Evolutionary conservation across 129 eudicot species (phyloP).

Genomic region (Flaveria linearis): DNA sequence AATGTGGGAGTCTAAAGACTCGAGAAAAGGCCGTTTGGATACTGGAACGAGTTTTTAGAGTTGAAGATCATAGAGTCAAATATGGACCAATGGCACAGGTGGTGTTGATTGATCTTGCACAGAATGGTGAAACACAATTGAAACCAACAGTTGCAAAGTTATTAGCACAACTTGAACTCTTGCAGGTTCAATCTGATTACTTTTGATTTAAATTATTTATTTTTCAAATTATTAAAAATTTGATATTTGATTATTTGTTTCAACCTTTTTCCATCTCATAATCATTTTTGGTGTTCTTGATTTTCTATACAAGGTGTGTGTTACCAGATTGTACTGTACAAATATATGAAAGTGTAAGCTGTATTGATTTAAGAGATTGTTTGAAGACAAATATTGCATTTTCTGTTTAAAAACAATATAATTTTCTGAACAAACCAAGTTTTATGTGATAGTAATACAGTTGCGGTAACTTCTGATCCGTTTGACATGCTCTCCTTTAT

Average conservation of each 20-base stretch:
- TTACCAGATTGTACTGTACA: constrained; percentile 25
- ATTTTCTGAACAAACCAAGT: neutral
- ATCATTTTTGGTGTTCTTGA: constrained; percentile 37
- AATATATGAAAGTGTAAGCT: constrained; percentile 19
- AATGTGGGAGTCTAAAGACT: constrained; percentile 54
- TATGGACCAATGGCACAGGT: constrained; percentile 66
- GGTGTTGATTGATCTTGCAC: constrained; percentile 78
- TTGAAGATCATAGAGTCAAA: constrained; percentile 58
- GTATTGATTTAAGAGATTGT: constrained; percentile 16
- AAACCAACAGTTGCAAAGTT: constrained; percentile 68
- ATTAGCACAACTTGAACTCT: constrained; percentile 83
- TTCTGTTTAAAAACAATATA: neutral
- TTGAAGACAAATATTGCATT: constrained; percentile 15
- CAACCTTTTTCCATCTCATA: constrained; percentile 13
- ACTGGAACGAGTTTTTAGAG: constrained; percentile 66
- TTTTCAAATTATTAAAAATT: constrained; percentile 23
- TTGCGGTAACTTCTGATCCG: neutral
- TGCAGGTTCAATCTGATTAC: constrained; percentile 78
- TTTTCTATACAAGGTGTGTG: constrained; percentile 21
- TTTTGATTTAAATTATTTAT: constrained; percentile 43
- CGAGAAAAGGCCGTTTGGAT: constrained; percentile 79
- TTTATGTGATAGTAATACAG: neutral
- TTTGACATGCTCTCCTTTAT: constrained; percentile 1
- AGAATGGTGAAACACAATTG: constrained; percentile 61
- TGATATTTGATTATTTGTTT: constrained; percentile 14